Base-by-base conservation (phyloP, 2,329 filamentous ascomycete species). In the Chaetothyriales sp. region DNA sequence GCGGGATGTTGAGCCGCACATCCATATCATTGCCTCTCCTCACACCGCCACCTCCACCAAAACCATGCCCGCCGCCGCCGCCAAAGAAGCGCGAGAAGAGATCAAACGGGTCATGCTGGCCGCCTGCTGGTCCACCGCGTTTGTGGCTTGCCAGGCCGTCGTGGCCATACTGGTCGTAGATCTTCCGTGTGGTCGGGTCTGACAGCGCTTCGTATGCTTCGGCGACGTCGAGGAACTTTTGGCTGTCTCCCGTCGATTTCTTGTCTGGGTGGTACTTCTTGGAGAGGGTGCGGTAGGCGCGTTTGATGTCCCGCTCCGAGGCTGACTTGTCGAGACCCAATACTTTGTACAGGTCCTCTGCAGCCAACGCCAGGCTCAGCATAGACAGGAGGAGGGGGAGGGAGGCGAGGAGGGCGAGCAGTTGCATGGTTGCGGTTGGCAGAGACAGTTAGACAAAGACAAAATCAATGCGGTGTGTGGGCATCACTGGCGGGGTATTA, bases 191-290 rank as follows among this genome's bases (percentile, higher is more conserved):
- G 54, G 92, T 81, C 28, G 81, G 66, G 58, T 92, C 82, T 59
- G 81, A 86, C 26, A 98, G 82, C 44, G 86, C 80, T 63, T 96
- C 92, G 76, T 98, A 98, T 52, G 92, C 92, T 71, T 95, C 89
- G 46, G 89, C 86, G 46, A 98, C 82, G 63, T 88, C 80, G 66
- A 95, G 87, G 65, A 98, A 98, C 66, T 90, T 95, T 65, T 89
- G 78, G 59, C 90, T 81, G 36, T 89, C 90, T 15, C 71, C 84
- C 62, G 77, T 92, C 83, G 90, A 88, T 62, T 96, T 96, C 77
- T 98, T 98, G 69, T 98, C 92, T 2, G 92, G 92, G 64, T 98
- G 92, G 67, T 78, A 95, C 66, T 93, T 94, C 69, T 96, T 96
- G 72, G 86, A 93, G 9, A 98, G 75, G 53, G 80, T 82, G 53